These are phyloP conservation scores for Davidsoniella neocaledoniae DNA, from an alignment of 2,329 filamentous ascomycete species.

Conservation along the genomic window DNA sequence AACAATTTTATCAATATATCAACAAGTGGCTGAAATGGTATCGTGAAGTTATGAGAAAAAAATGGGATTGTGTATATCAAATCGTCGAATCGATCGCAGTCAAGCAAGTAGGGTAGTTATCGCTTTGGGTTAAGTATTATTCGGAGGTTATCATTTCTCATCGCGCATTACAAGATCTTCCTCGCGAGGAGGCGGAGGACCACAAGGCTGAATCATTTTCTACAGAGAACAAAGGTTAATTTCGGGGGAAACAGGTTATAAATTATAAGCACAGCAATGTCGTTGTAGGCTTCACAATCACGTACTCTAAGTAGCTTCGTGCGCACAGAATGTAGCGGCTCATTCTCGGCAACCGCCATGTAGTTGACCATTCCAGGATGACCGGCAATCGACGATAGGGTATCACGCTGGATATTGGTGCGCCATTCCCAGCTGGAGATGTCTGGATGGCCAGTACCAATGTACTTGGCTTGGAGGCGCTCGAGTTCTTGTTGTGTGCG, in stretches of 20 bases:
- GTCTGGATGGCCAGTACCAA: slow-evolving; percentile 91
- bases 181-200: slow-evolving; percentile 40
- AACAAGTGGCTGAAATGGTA: too few relatives aligned
- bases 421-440: slow-evolving; percentile 97
- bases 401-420: slow-evolving; percentile 89
- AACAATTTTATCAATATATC: too few relatives aligned
- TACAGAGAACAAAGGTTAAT: slow-evolving; percentile 16
- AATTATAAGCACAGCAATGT: background rate
- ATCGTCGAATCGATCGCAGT: background rate
- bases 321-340: slow-evolving; percentile 63
- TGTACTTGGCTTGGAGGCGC: slow-evolving; percentile 84
- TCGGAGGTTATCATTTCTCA: slow-evolving; percentile 1
- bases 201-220: slow-evolving; percentile 52
- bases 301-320: slow-evolving; percentile 59
- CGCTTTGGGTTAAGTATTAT: too few relatives aligned
- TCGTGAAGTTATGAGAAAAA: too few relatives aligned
- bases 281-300: slow-evolving; percentile 2
- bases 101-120: too few relatives aligned
- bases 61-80: background rate
- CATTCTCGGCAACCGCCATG: slow-evolving; percentile 77
- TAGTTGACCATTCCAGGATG: slow-evolving; percentile 80
- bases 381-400: slow-evolving; percentile 72
- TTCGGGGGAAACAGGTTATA: background rate
- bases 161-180: slow-evolving; percentile 21
- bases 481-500: slow-evolving; percentile 96